Percentiles rank a stretch among this genome's conserved stretches.
phyloP scores from a whole-genome alignment of 345 rosid genomes.

The Bruguiera gymnorhiza region DNA sequence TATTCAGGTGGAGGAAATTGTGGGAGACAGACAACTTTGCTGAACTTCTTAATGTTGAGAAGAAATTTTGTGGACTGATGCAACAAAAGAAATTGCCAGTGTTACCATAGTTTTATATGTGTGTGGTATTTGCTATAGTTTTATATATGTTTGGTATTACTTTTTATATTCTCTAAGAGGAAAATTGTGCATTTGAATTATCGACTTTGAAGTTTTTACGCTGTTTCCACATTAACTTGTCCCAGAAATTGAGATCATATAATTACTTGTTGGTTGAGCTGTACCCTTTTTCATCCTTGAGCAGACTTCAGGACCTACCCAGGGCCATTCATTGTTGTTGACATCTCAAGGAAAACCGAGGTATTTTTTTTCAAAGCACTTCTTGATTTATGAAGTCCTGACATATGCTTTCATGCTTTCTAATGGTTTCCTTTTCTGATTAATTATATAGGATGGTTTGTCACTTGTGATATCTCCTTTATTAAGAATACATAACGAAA shows the following conservation, averaged over 20 bases:
- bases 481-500: slow-evolving; percentile 75
- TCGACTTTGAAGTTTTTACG: background rate
- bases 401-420: slow-evolving; percentile 4
- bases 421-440: background rate
- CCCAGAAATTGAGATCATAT: slow-evolving; percentile 10
- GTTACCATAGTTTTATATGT: background rate
- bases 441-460: slow-evolving; percentile 67
- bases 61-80: no score
- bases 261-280: slow-evolving; percentile 2
- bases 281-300: slow-evolving; percentile 20
- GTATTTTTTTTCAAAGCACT: slow-evolving; percentile 35
- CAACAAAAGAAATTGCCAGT: no score
- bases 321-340: slow-evolving; percentile 81
- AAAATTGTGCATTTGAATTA: background rate
- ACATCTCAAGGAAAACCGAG: slow-evolving; percentile 63
- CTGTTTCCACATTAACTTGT: background rate
- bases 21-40: no score
- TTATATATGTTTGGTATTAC: slow-evolving; percentile 1
- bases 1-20: background rate
- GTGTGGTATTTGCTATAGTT: background rate
- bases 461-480: slow-evolving; percentile 81
- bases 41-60: no score
- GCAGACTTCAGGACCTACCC: slow-evolving; percentile 83
- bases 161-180: background rate
- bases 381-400: slow-evolving; percentile 12